Conservation (phyloP, 1,139 yeast species). For the Candida freyschussii region DNA sequence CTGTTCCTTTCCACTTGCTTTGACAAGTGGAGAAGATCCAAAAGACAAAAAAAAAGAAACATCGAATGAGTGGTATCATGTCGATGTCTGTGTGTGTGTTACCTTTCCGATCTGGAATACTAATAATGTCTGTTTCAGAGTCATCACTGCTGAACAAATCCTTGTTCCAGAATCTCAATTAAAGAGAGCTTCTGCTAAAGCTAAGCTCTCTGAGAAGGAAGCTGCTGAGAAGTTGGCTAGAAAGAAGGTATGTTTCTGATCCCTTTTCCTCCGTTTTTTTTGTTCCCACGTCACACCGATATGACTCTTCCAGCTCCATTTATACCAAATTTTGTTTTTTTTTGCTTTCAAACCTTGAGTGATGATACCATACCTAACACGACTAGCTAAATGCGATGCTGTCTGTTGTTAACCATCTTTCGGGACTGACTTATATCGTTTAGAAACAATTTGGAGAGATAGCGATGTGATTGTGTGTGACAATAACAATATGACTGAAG, state of each 20-base stretch:
- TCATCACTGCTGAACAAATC: slow-evolving; percentile 34
- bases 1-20: slow-evolving; percentile 21
- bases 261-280: slow-evolving; percentile 6
- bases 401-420: slow-evolving; percentile 99
- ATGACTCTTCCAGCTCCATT: no score
- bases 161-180: slow-evolving; percentile 87
- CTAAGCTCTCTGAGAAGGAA: slow-evolving; percentile 81
- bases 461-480: neutral
- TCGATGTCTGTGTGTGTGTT: slow-evolving; percentile 20
- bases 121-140: slow-evolving; percentile 19
- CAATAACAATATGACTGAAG: slow-evolving; percentile 10
- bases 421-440: slow-evolving; percentile 72
- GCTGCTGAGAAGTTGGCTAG: slow-evolving; percentile 85
- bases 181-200: slow-evolving; percentile 91
- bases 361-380: slow-evolving; percentile 59
- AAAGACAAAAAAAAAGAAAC: slow-evolving; percentile 16
- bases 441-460: neutral
- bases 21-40: no score
- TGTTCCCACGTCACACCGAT: no score
- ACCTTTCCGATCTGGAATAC: slow-evolving; percentile 6
- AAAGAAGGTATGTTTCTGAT: slow-evolving; percentile 77
- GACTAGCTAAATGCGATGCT: slow-evolving; percentile 87
- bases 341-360: slow-evolving; percentile 43
- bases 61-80: slow-evolving; percentile 29
- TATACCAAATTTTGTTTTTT: no score